Percentiles rank a stretch among this genome's conserved stretches.
Conservation (phyloP, 257 asterid species). For the Solanum rostratum region DNA sequence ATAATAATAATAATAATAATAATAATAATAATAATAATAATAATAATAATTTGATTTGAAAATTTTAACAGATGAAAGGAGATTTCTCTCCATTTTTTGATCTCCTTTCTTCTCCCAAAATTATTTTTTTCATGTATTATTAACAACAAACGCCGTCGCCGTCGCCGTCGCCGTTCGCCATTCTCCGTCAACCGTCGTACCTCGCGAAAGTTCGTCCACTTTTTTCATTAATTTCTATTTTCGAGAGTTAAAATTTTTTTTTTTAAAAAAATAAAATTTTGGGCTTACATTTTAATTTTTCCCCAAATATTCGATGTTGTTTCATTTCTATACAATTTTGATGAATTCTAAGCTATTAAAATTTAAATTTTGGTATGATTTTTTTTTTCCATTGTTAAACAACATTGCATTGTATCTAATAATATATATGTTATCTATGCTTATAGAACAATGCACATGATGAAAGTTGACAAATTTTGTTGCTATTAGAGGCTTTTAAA, state of each 20-base stretch:
- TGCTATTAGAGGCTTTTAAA: neutral
- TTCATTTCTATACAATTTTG: neutral
- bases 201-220: neutral
- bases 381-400: neutral
- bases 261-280: too few species aligned
- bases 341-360: neutral
- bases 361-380: neutral
- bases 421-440: neutral
- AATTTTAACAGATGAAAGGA: neutral
- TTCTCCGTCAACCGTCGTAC: neutral
- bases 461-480: neutral
- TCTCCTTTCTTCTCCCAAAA: neutral
- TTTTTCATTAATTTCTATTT: neutral
- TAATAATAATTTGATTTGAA: neutral
- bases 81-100: neutral
- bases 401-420: neutral
- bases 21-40: neutral
- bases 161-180: neutral
- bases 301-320: neutral
- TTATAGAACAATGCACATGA: neutral
- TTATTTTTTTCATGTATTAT: neutral
- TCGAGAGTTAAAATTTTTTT: neutral
- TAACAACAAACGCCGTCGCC: neutral
- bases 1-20: neutral
- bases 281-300: neutral